Conservation (phyloP, 176 grass and related monocot genomes). For the Elymus sibiricus region DNA sequence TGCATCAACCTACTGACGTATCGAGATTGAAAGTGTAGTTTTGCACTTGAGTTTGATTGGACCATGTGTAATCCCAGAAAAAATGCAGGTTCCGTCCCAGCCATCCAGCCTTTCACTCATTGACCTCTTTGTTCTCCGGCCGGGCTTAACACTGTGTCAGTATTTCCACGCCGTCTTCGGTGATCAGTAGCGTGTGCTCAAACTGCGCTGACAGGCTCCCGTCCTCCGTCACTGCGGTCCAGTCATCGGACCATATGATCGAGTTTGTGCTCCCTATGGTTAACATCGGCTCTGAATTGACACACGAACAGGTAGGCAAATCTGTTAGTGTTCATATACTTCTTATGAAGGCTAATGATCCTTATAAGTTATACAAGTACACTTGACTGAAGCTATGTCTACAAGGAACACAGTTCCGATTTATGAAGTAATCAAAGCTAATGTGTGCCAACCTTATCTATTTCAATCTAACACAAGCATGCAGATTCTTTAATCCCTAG, state of each 20-base stretch:
- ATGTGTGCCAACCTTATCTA: not conserved
- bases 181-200: constrained; percentile 84
- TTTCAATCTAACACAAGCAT: not conserved
- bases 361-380: too few species aligned
- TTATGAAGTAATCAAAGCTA: not conserved
- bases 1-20: not conserved
- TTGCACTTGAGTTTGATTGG: not conserved
- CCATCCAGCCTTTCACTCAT: not conserved
- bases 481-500: not conserved
- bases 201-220: constrained; percentile 84
- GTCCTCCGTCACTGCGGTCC: constrained; percentile 90
- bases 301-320: not conserved
- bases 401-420: not conserved
- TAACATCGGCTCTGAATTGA: constrained; percentile 78
- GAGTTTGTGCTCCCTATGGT: constrained; percentile 74
- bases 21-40: not conserved
- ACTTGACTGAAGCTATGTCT: too few species aligned
- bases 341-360: too few species aligned
- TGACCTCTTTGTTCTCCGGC: not conserved
- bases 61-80: not conserved
- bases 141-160: constrained; percentile 56
- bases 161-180: constrained; percentile 71
- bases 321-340: constrained; percentile 15
- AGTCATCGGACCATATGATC: constrained; percentile 81
- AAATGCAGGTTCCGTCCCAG: not conserved